Evolutionary conservation across 2,329 filamentous ascomycete species (phyloP).

Genomic region (Hymenoscyphus infarciens): DNA sequence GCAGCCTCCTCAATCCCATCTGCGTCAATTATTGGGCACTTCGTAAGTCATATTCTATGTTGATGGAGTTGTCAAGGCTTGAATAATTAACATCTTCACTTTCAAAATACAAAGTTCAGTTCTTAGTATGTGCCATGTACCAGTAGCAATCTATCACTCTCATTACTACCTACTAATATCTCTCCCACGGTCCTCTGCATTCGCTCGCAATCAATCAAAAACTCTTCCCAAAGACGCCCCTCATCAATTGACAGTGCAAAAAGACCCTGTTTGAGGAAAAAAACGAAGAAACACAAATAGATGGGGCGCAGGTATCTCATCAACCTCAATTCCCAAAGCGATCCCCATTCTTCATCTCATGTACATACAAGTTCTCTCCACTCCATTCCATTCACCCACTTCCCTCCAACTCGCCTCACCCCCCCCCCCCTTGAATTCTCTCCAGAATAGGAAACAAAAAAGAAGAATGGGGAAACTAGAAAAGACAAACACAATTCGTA

Average conservation of each 20-base stretch:
- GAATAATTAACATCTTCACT: not conserved
- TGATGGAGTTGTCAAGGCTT: too few species aligned
- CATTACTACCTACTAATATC: not conserved
- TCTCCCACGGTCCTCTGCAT: not conserved
- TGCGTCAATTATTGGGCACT: not conserved
- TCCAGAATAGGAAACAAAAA: constrained; percentile 9
- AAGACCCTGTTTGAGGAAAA: not conserved
- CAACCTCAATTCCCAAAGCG: not conserved
- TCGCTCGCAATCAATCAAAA: not conserved
- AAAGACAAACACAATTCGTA: constrained; percentile 10
- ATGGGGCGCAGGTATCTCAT: not conserved
- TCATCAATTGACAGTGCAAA: constrained; percentile 1
- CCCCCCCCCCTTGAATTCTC: not conserved
- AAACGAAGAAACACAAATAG: not conserved
- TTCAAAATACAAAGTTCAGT: not conserved
- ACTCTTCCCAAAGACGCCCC: not conserved
- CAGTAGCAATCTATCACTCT: constrained; percentile 2
- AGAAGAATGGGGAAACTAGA: constrained; percentile 10
- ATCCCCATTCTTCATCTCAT: constrained; percentile 13
- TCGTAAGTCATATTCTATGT: not conserved
- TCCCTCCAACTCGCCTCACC: not conserved
- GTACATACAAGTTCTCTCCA: constrained; percentile 15
- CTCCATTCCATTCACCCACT: not conserved
- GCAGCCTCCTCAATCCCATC: not conserved
- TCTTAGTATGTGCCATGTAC: not conserved